These are phyloP conservation scores for Dactylonectria macrodidyma DNA, from an alignment of 2,329 filamentous ascomycete genomes.

Conservation along the genomic window DNA sequence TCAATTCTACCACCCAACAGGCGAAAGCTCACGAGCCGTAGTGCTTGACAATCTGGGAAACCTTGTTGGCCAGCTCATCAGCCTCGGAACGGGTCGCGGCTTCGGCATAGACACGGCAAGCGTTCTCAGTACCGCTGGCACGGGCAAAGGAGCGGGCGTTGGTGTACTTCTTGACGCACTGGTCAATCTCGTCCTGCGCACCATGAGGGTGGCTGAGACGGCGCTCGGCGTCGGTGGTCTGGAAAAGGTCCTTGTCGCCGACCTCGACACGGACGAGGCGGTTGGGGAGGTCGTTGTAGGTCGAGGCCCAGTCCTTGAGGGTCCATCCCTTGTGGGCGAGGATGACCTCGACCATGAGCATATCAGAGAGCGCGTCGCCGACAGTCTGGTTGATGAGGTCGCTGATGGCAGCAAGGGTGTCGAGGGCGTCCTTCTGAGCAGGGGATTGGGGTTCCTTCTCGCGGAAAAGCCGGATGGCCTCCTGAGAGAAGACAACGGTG, in stretches of 20 bases:
- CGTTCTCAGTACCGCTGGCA: conserved; percentile 95
- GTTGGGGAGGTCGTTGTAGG: conserved; percentile 95
- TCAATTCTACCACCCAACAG: conserved; percentile 25
- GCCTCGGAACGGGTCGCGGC: conserved; percentile 91
- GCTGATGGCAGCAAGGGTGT: conserved; percentile 85
- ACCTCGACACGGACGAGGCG: conserved; percentile 95
- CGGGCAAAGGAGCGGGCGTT: conserved; percentile 92
- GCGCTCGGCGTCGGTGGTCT: conserved; percentile 92
- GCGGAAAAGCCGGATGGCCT: conserved; percentile 84
- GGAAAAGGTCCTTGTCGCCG: conserved; percentile 88
- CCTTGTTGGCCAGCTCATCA: conserved; percentile 89
- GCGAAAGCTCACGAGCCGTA: conserved; percentile 53
- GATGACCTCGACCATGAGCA: conserved; percentile 95
- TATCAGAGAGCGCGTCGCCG: conserved; percentile 94
- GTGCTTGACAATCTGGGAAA: conserved; percentile 81
- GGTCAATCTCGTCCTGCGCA: conserved; percentile 88
- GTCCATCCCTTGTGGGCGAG: conserved; percentile 95
- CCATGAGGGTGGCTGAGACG: conserved; percentile 85
- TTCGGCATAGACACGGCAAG: conserved; percentile 95
- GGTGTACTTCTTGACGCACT: conserved; percentile 90
- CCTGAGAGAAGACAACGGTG: conserved; percentile 92
- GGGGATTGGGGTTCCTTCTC: conserved; percentile 89
- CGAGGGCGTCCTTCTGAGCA: conserved; percentile 90
- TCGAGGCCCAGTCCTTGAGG: conserved; percentile 90
- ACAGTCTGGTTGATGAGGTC: conserved; percentile 99